Conservation (phyloP, 179 eudicot species). For the Heliamphora pulchella region DNA sequence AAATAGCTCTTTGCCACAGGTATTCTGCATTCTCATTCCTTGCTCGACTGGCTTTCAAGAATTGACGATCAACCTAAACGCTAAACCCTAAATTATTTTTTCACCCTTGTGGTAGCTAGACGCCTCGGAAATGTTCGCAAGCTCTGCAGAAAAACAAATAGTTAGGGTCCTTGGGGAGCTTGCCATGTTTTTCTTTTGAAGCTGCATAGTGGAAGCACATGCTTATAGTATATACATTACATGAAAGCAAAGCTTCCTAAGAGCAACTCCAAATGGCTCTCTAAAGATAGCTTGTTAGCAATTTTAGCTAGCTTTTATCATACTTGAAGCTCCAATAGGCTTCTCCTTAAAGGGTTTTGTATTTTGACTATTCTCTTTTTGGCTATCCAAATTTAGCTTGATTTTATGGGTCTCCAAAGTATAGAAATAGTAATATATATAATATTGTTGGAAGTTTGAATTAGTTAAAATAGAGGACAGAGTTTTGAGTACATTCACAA, state of each 20-base stretch:
- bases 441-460: no score
- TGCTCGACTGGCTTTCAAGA: background rate
- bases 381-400: no score
- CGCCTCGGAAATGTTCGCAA: background rate
- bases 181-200: background rate
- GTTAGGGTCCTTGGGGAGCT: background rate
- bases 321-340: no score
- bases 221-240: background rate
- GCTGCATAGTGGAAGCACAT: background rate
- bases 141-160: background rate
- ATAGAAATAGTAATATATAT: no score
- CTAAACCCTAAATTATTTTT: background rate
- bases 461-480: no score
- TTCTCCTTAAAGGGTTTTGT: no score
- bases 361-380: no score
- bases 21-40: background rate
- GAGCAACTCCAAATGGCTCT: background rate
- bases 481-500: no score
- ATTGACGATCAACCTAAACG: background rate
- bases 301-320: background rate
- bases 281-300: background rate
- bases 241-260: background rate
- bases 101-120: background rate
- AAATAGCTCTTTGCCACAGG: background rate
- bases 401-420: no score